phyloP scores from a whole-genome alignment of 1,284 basidiomycete genomes.

The Sanghuangporus weigelae region DNA sequence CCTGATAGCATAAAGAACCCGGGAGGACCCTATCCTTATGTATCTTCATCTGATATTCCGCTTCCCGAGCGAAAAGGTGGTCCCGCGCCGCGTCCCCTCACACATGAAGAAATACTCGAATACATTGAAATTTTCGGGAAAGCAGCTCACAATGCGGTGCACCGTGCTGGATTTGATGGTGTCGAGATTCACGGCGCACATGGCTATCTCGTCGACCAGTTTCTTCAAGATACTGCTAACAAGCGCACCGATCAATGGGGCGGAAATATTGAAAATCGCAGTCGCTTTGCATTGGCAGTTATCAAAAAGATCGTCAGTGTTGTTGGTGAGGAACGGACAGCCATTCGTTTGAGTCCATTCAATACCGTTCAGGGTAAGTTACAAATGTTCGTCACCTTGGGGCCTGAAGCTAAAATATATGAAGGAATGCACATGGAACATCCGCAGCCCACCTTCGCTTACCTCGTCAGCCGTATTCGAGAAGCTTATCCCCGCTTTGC shows the following conservation, averaged over 20 bases:
- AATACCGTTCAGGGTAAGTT: slow-evolving; percentile 19
- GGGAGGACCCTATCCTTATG: slow-evolving; percentile 26
- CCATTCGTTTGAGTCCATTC: slow-evolving; percentile 36
- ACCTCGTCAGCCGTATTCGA: slow-evolving; percentile 31
- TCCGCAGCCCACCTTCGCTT: slow-evolving; percentile 36
- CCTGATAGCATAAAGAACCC: slow-evolving; percentile 25
- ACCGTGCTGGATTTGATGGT: slow-evolving; percentile 28
- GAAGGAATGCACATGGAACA: slow-evolving; percentile 30
- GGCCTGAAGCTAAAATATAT: neutral
- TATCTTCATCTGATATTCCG: slow-evolving; percentile 37
- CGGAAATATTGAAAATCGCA: slow-evolving; percentile 41
- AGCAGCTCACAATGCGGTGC: slow-evolving; percentile 28
- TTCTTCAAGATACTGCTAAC: slow-evolving; percentile 21
- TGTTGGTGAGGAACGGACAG: slow-evolving; percentile 25
- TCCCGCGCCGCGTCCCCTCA: slow-evolving; percentile 26
- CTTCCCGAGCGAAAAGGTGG: slow-evolving; percentile 24
- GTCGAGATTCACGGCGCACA: slow-evolving; percentile 22
- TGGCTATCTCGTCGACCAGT: slow-evolving; percentile 22
- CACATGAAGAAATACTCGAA: slow-evolving; percentile 36
- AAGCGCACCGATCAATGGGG: slow-evolving; percentile 46
- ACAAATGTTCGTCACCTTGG: neutral
- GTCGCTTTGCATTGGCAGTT: slow-evolving; percentile 38
- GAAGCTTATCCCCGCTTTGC: slow-evolving; percentile 41
- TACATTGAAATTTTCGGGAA: slow-evolving; percentile 24
- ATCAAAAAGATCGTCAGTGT: slow-evolving; percentile 25